These are phyloP conservation scores for Chlorella sp. DNA, from an alignment of 139 green algal species.

Conservation along the genomic window DNA sequence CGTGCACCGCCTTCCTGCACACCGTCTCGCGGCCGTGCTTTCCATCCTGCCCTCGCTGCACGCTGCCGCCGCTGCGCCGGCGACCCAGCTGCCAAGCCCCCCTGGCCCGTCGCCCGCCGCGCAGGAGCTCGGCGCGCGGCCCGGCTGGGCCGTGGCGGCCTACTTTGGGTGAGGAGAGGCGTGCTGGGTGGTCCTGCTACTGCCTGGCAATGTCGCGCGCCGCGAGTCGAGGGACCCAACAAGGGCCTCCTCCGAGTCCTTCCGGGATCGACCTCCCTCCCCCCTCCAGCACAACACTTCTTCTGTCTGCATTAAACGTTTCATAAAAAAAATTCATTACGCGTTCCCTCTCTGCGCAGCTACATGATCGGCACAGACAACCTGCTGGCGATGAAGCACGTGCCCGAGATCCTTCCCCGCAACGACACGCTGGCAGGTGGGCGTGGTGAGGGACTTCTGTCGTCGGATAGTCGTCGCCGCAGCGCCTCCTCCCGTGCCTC, in stretches of 20 bases:
- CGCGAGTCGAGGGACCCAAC: too few species aligned
- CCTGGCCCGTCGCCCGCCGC: too few species aligned
- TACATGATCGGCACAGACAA: constrained; percentile 57
- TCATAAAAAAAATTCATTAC: too few species aligned
- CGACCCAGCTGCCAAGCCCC: background rate
- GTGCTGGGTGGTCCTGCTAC: background rate
- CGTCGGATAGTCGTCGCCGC: background rate
- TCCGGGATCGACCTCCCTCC: too few species aligned
- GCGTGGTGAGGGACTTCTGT: constrained; percentile 29
- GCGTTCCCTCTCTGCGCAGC: background rate
- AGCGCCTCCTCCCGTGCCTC: background rate
- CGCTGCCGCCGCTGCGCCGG: too few species aligned
- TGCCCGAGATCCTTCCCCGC: constrained; percentile 52
- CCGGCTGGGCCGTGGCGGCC: constrained; percentile 34
- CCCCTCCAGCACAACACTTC: too few species aligned
- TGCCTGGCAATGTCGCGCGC: too few species aligned
- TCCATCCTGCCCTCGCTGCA: background rate
- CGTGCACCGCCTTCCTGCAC: background rate
- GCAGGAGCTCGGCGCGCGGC: constrained; percentile 31
- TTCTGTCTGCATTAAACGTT: too few species aligned
- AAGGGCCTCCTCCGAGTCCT: too few species aligned
- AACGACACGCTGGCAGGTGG: constrained; percentile 66
- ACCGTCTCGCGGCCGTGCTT: background rate
- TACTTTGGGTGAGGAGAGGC: constrained; percentile 32
- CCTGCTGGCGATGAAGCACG: constrained; percentile 49